Base-by-base conservation (phyloP, 2,329 filamentous ascomycete genomes). In the Phialocephala sp. region DNA sequence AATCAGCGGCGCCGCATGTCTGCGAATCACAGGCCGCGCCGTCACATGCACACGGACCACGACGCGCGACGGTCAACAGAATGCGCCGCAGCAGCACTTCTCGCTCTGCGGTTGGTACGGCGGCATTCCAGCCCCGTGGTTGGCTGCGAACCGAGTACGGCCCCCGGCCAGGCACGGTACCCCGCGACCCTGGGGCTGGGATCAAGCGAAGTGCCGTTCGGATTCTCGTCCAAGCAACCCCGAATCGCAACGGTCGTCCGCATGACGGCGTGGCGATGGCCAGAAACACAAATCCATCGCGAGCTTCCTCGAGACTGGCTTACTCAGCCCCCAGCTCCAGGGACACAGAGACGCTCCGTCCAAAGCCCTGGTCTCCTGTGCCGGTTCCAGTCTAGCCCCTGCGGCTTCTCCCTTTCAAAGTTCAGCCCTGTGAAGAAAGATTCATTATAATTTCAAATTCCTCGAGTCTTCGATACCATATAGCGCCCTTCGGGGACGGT, bases 361-460 rank as follows among this genome's bases (percentile, higher is more conserved):
- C 41, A 18, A 43, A 18, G 14, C 15, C 41, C 41, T 43, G 8
- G 12, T 43, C 41, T 43, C 15, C 8, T 18, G 41, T 43, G 41
- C 41, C 15, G 6, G 18, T 43, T 18, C 41, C 12, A 18, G 41
- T 43, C 11, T 43, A 43, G 41, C 41, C 18, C n/a, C 12, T 6
- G 14, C n/a, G n/a, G 45, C 45, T 24, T 50, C 20, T 24, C 4
- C 8, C 24, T 20, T n/a, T 43, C 45, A 24, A 27, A 50, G 9
- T 27, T 50, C 20, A 50, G 45, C 45, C 45, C 45, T 50, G 11
- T 14, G 45, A 50, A 11, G n/a, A 22, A 27, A 50, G 11, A 8
- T 20, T 50, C 20, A 50, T 22, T n/a, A 43, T 11, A 9, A 50
- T 50, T 50, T 50, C 45, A 50, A 50, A 50, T 50, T 24, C 45